These are phyloP conservation scores for Mycosphaerella sp. DNA, from an alignment of 2,329 filamentous ascomycete genomes.

Conservation along the genomic window DNA sequence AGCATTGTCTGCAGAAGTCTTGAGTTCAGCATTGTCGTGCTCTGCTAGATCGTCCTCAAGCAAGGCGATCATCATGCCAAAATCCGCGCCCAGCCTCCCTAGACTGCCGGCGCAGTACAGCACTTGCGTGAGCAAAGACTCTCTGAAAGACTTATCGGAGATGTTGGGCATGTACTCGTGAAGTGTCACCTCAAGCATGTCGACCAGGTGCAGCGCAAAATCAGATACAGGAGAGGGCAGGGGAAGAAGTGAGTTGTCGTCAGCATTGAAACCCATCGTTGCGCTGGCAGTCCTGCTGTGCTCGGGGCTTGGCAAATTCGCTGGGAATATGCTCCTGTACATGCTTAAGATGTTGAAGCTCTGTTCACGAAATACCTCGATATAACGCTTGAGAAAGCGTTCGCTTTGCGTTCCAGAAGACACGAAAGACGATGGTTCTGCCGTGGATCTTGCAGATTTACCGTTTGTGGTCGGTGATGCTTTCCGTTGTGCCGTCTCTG, in stretches of 20 bases:
- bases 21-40: conserved; percentile 47
- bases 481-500: conserved; percentile 57
- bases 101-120: conserved; percentile 89
- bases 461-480: conserved; percentile 20
- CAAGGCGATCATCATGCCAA: conserved; percentile 75
- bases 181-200: conserved; percentile 72
- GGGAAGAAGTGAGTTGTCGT: conserved; percentile 41
- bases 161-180: conserved; percentile 73
- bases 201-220: conserved; percentile 77
- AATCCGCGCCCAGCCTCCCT: conserved; percentile 84
- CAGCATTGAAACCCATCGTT: background rate
- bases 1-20: conserved; percentile 36
- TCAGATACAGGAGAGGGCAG: conserved; percentile 73
- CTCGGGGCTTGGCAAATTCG: conserved; percentile 41
- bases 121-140: conserved; percentile 86
- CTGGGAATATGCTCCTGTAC: conserved; percentile 82
- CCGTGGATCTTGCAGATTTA: conserved; percentile 38
- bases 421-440: conserved; percentile 45
- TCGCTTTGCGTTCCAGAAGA: conserved; percentile 77
- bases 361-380: conserved; percentile 96
- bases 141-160: conserved; percentile 68
- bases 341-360: conserved; percentile 94
- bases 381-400: conserved; percentile 86
- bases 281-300: background rate
- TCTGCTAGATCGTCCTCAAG: conserved; percentile 49